Base-by-base conservation (phyloP, 305 asterid genomes). In the Caryopteris hybrid region DNA sequence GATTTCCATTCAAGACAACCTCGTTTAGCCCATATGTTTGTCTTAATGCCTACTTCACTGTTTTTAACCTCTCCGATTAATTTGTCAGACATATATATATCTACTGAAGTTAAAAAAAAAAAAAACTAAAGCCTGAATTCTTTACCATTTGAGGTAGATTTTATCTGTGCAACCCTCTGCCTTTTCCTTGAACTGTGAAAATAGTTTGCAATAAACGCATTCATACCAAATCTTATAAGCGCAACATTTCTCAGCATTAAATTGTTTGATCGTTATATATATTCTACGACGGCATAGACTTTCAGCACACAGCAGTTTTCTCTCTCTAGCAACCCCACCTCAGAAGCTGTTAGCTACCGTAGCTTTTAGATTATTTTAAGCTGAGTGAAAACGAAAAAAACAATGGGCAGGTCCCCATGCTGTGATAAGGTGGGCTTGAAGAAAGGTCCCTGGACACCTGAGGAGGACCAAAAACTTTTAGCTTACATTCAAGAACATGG, bases 371-470 rank as follows among this genome's bases (percentile, higher is more conserved):
- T 38, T 38, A 10, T 38, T 6, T 25, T 25, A 25, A 25, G 31
- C 10, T 18, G 31, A 8, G 29, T 4, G n/a, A n/a, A n/a, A n/a
- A n/a, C n/a, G n/a, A n/a, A 18, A 2, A 34, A 0, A 51, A 69
- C 45, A 65, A 80, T 80, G 85, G 85, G 85, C n/a, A 71, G 82
- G 71, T 70, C 82, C 22, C 76, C 85, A 55, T 77, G 80, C 48
- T 77, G 82, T 17, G 85, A 80, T 17, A 77, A 80, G 48, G 61
- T 63, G 4, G 82, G 80, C 21, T 57, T 80, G 82, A 80, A 80
- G 73, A 80, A 77, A 63, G 85, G 85, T 1, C 80, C 80, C 18
- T 80, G 85, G 85, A 80, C 82, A 13, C 74, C 74, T 17, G 78
- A 80, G 29, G 85, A 80, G 74, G 82, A 80, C 14, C 71, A 77